These are phyloP conservation scores for Plasmodiophora brassicae DNA, from an alignment of 208 protist species.

Conservation along the genomic window DNA sequence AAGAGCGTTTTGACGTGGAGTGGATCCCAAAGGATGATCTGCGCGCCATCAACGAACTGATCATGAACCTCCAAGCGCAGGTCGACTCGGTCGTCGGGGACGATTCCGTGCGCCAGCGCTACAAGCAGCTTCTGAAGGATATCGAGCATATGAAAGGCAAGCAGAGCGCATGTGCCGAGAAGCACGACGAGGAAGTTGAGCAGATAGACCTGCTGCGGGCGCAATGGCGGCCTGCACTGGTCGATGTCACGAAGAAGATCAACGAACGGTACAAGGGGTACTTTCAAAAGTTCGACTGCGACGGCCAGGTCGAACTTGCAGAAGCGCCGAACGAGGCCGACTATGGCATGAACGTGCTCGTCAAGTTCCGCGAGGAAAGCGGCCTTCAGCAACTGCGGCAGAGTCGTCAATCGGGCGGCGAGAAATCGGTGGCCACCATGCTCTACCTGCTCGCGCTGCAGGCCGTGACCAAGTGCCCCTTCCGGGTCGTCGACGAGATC, in stretches of 20 bases:
- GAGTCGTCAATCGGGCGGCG: slow-evolving; percentile 55
- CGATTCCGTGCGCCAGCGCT: not conserved
- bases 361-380: not conserved
- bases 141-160: not conserved
- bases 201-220: not conserved
- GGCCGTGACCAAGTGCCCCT: slow-evolving; percentile 66
- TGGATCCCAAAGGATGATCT: no score
- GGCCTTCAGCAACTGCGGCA: slow-evolving; percentile 29
- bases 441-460: slow-evolving; percentile 74
- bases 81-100: slow-evolving; percentile 25
- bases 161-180: not conserved
- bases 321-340: not conserved
- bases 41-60: not conserved
- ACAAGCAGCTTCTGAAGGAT: not conserved
- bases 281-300: slow-evolving; percentile 12
- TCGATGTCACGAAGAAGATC: not conserved
- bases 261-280: not conserved
- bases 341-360: slow-evolving; percentile 26
- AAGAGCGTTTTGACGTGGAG: not conserved
- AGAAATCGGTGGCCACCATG: slow-evolving; percentile 70
- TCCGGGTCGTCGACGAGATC: slow-evolving; percentile 79
- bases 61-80: not conserved
- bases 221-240: slow-evolving; percentile 8
- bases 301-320: slow-evolving; percentile 5
- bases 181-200: not conserved